These are phyloP conservation scores for Metschnikowia lochheadii DNA, from an alignment of 805 yeast species.

Conservation along the genomic window DNA sequence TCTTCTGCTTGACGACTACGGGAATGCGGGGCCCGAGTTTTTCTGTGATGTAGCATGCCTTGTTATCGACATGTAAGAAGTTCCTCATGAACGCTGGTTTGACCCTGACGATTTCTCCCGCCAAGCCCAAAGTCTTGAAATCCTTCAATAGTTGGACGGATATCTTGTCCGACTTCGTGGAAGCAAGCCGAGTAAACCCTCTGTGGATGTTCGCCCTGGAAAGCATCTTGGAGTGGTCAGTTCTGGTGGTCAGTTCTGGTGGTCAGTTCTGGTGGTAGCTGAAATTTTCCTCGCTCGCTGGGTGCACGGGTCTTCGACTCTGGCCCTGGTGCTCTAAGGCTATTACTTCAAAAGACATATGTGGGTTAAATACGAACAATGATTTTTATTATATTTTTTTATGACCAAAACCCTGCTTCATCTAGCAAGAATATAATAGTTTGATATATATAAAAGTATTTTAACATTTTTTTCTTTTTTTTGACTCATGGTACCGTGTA, in stretches of 20 bases:
- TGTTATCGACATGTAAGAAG: conserved; percentile 62
- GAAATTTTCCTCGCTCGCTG: conserved; percentile 1
- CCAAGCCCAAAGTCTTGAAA: conserved; percentile 56
- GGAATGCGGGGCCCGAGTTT: conserved; percentile 37
- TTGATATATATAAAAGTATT: too few relatives aligned
- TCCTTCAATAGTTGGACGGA: conserved; percentile 74
- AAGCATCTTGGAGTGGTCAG: conserved; percentile 8
- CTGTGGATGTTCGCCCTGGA: conserved; percentile 7
- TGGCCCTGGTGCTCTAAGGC: not conserved
- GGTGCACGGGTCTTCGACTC: conserved; percentile 3
- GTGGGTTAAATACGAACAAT: not conserved
- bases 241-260: not conserved
- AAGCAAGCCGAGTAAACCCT: conserved; percentile 16
- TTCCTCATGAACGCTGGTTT: conserved; percentile 82
- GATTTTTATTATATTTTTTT: not conserved
- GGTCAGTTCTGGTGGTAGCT: not conserved
- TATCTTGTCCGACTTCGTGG: conserved; percentile 39
- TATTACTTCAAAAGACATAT: not conserved
- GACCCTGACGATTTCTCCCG: conserved; percentile 72
- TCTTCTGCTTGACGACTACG: conserved; percentile 27
- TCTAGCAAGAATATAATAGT: too few relatives aligned
- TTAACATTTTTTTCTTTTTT: too few relatives aligned
- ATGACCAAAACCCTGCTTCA: not conserved
- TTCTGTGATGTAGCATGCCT: conserved; percentile 62
- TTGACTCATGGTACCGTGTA: not conserved